Evolutionary conservation across 2,329 filamentous ascomycete species (phyloP).

Genomic region (Rhynchosporium secalis): DNA sequence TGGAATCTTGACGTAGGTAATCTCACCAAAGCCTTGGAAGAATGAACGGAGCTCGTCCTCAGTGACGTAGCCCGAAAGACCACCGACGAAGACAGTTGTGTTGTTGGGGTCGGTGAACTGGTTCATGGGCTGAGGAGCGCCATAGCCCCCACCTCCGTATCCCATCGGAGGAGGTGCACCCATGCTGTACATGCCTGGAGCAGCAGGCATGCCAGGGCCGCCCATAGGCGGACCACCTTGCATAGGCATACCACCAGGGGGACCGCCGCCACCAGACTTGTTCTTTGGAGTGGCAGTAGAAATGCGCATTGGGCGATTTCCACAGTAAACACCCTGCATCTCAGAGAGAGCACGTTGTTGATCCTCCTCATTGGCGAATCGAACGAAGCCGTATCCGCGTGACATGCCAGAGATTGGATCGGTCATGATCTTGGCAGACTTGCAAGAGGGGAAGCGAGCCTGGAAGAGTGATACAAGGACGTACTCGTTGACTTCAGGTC

Average conservation of each 20-base stretch:
- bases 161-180: conserved; percentile 61
- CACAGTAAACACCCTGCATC: conserved; percentile 99
- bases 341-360: conserved; percentile 94
- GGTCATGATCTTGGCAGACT: conserved; percentile 99
- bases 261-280: conserved; percentile 55
- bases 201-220: conserved; percentile 44
- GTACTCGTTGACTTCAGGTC: conserved; percentile 98
- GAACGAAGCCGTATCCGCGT: conserved; percentile 95
- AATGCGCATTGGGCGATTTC: conserved; percentile 97
- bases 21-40: conserved; percentile 99
- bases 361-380: conserved; percentile 92
- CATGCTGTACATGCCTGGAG: conserved; percentile 66
- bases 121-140: conserved; percentile 84
- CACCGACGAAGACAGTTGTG: conserved; percentile 97
- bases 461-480: conserved; percentile 97
- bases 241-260: conserved; percentile 50
- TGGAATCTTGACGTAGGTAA: conserved; percentile 99
- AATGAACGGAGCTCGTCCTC: conserved; percentile 99
- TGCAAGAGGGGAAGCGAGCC: conserved; percentile 93
- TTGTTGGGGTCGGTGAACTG: conserved; percentile 99
- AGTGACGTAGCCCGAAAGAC: conserved; percentile 95
- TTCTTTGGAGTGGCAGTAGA: conserved; percentile 98
- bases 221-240: conserved; percentile 49
- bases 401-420: conserved; percentile 98
- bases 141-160: conserved; percentile 50